Percentiles rank a stretch among this genome's conserved stretches.
phyloP scores from a whole-genome alignment of 2,329 filamentous ascomycete genomes.

The Paraconiothyrium sp. region DNA sequence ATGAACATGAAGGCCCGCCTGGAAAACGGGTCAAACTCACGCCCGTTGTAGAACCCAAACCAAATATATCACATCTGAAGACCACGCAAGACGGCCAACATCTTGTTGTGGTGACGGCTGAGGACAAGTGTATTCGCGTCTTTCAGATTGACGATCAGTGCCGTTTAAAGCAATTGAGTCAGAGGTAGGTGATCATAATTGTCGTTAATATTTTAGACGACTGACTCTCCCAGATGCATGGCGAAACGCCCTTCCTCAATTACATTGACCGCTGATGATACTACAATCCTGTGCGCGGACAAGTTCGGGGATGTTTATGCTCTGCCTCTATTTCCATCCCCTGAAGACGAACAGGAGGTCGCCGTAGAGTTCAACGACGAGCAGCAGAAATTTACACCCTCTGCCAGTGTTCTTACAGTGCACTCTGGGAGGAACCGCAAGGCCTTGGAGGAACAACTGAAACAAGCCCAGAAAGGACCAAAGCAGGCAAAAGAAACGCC shows the following conservation, averaged over 20 bases:
- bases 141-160: conserved; percentile 73
- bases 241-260: conserved; percentile 88
- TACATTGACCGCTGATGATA: conserved; percentile 72
- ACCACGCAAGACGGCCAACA: conserved; percentile 71
- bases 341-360: conserved; percentile 43
- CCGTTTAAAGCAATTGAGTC: conserved; percentile 72
- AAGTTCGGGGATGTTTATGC: conserved; percentile 98
- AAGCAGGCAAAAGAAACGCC: conserved; percentile 59
- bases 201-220: conserved; percentile 22
- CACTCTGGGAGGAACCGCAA: conserved; percentile 69
- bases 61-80: conserved; percentile 75
- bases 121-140: conserved; percentile 90
- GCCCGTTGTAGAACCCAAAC: conserved; percentile 48
- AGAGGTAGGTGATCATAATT: conserved; percentile 64
- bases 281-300: conserved; percentile 83
- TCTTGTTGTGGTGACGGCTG: conserved; percentile 81
- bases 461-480: conserved; percentile 52
- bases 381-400: conserved; percentile 57
- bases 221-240: conserved; percentile 70
- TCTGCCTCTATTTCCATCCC: conserved; percentile 71
- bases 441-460: conserved; percentile 66
- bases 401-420: conserved; percentile 67
- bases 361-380: conserved; percentile 29
- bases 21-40: conserved; percentile 55
- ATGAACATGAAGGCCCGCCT: conserved; percentile 46